Evolutionary conservation across 768 basidiomycete genomes (phyloP).

Genomic region (Mycena epipterygia): DNA sequence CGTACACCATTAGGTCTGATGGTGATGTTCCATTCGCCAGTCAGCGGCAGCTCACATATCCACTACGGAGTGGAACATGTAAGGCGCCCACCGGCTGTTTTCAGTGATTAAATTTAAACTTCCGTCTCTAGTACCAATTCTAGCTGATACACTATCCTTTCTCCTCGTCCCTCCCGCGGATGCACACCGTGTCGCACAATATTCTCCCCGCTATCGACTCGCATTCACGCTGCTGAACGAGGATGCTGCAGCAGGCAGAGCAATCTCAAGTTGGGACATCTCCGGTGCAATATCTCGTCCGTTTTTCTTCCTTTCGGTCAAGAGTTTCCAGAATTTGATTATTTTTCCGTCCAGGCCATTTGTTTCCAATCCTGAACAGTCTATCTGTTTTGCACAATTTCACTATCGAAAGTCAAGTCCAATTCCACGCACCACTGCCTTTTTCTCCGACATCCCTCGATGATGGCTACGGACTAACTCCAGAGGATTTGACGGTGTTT

Average conservation of each 20-base stretch:
- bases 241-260: slow-evolving; percentile 77
- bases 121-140: slow-evolving; percentile 35
- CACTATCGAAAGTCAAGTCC: slow-evolving; percentile 94
- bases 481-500: slow-evolving; percentile 92
- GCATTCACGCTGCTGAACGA: slow-evolving; percentile 96
- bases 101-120: neutral
- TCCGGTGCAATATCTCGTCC: slow-evolving; percentile 71
- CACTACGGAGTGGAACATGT: slow-evolving; percentile 41
- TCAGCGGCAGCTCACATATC: slow-evolving; percentile 47
- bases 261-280: slow-evolving; percentile 81
- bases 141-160: slow-evolving; percentile 49
- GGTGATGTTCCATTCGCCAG: slow-evolving; percentile 38
- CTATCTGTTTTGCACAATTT: slow-evolving; percentile 86
- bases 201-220: slow-evolving; percentile 85
- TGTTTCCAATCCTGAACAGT: slow-evolving; percentile 73
- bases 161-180: slow-evolving; percentile 55
- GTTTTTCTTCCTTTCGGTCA: slow-evolving; percentile 49
- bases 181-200: slow-evolving; percentile 73
- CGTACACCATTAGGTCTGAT: slow-evolving; percentile 41
- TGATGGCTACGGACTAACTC: slow-evolving; percentile 69
- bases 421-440: slow-evolving; percentile 91
- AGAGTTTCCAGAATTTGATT: neutral
- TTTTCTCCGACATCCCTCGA: slow-evolving; percentile 71
- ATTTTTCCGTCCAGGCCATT: slow-evolving; percentile 63
- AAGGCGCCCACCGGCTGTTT: slow-evolving; percentile 12